phyloP scores from a whole-genome alignment of 2,329 filamentous ascomycete species.

The Diplodia sapinea region DNA sequence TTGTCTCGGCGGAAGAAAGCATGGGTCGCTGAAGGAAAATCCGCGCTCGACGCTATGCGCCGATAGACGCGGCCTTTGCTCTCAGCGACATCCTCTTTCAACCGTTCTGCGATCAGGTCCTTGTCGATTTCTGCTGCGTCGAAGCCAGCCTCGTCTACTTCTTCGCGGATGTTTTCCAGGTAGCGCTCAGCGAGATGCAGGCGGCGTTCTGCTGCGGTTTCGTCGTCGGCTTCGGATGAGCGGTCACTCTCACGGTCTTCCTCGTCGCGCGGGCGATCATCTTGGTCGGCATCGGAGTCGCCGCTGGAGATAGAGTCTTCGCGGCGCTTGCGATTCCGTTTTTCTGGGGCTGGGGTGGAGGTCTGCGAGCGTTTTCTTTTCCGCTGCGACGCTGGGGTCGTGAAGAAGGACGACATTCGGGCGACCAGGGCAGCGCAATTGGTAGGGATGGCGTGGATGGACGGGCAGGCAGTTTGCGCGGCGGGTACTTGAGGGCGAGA shows the following conservation, averaged over 20 bases:
- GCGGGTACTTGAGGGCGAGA: slow-evolving; percentile 3
- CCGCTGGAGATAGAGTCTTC: slow-evolving; percentile 89
- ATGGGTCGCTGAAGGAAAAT: slow-evolving; percentile 70
- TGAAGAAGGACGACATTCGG: slow-evolving; percentile 77
- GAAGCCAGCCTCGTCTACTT: slow-evolving; percentile 81
- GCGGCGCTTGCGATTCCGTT: slow-evolving; percentile 62
- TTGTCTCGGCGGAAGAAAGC: slow-evolving; percentile 80
- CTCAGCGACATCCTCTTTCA: slow-evolving; percentile 92
- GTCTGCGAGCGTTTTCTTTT: slow-evolving; percentile 78
- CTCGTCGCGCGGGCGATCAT: slow-evolving; percentile 53
- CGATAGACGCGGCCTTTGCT: slow-evolving; percentile 89
- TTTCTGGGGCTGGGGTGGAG: slow-evolving; percentile 63
- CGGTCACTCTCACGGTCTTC: slow-evolving; percentile 59
- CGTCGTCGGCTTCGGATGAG: slow-evolving; percentile 73
- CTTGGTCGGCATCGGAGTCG: slow-evolving; percentile 70
- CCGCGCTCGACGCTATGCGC: slow-evolving; percentile 74
- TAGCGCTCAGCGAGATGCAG: slow-evolving; percentile 90
- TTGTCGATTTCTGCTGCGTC: slow-evolving; percentile 93
- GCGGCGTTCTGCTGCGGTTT: slow-evolving; percentile 88
- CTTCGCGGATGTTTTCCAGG: slow-evolving; percentile 83
- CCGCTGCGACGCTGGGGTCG: slow-evolving; percentile 80
- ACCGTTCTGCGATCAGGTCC: slow-evolving; percentile 86
- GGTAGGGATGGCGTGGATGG: neutral
- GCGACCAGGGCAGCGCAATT: neutral
- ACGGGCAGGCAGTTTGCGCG: neutral